Percentiles rank a stretch among this genome's conserved stretches.
These are phyloP conservation scores for Curvularia spicifera DNA, from an alignment of 2,329 filamentous ascomycete species.

Conservation along the genomic window DNA sequence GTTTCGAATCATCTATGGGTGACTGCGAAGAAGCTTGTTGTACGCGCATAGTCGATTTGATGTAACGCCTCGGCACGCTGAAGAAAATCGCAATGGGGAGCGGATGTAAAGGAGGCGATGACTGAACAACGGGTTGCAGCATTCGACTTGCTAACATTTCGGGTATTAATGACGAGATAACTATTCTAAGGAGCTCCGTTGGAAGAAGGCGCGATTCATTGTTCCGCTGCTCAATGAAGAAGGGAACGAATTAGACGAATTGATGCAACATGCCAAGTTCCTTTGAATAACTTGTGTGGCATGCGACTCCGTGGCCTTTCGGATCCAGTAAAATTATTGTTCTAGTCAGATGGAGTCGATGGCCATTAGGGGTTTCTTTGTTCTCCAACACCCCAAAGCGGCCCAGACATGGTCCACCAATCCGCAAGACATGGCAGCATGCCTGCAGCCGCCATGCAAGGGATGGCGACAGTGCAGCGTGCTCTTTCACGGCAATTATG, in stretches of 20 bases:
- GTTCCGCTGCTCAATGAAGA: conserved; percentile 39
- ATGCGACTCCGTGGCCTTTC: conserved; percentile 21
- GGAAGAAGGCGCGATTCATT: conserved; percentile 45
- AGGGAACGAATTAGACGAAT: conserved; percentile 30
- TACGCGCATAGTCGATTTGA: conserved; percentile 42
- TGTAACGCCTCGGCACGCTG: conserved; percentile 46
- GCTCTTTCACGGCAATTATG: conserved; percentile 25
- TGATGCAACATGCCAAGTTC: conserved; percentile 29
- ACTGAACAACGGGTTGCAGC: conserved; percentile 41
- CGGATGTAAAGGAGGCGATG: conserved; percentile 24
- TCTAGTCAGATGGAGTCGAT: conserved; percentile 42
- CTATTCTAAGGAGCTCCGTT: conserved; percentile 39
- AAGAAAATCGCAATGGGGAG: conserved; percentile 43
- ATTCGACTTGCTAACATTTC: conserved; percentile 47
- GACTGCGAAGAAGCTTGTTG: conserved; percentile 24
- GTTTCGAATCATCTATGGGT: conserved; percentile 32
- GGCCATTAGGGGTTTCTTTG: conserved; percentile 46
- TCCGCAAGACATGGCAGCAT: conserved; percentile 46
- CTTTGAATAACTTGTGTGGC: conserved; percentile 47
- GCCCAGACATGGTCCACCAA: conserved; percentile 38
- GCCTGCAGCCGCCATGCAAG: conserved; percentile 43
- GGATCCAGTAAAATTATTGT: conserved; percentile 46
- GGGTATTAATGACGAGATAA: conserved; percentile 30
- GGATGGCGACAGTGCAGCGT: conserved; percentile 38
- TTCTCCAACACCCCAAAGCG: conserved; percentile 42